Evolutionary conservation across 176 grass and related monocot genomes (phyloP), one percentile per base, ranked within the genome.

Genomic region (Avena sativa): DNA sequence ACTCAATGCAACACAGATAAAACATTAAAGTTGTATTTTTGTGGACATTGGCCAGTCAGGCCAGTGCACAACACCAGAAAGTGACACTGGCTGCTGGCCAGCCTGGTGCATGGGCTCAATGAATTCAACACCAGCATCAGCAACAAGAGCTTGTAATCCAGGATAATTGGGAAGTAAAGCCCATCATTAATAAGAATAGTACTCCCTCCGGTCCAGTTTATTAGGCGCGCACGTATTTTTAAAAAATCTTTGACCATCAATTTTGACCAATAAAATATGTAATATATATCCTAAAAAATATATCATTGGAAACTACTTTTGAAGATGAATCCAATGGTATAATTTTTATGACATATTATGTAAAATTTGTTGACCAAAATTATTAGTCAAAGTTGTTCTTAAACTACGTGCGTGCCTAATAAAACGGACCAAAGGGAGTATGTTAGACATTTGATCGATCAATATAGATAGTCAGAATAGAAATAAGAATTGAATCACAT

Each of bases 1-100:
- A 81, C 28, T 28, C 25, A 69, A 84, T 16, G 87, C 23, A 80
- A 8, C 13, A 1, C 11, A 79, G 6, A 43, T 43, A 74, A 85
- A 64, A 21, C 48, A 12, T n/a, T 59, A 2, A 68, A 81, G 2
- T 76, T 58, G 21, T 50, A 28, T 49, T 74, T 28, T 10, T 51
- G 47, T 52, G 72, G 15, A 55, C 74, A 76, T 34, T 16, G 1
- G 8, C 15, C 50, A 76, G 74, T 34, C 15, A 76, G 50, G 50
- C 8, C 8, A 19, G 8, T 30, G 48, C 48, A 30, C 7, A 76
- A 16, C 48, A 53, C 8, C 48, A 76, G 48, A 15, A 53, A 53
- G 53, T 53, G 14, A 6, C 44, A 74, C 19, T 43, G 32, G 34
- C 26, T 69, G 8, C 3, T 17, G 16, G 67, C 67, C 32, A 17